Conservation (phyloP, 2,329 filamentous ascomycete genomes). For the Westerdykella ornata region DNA sequence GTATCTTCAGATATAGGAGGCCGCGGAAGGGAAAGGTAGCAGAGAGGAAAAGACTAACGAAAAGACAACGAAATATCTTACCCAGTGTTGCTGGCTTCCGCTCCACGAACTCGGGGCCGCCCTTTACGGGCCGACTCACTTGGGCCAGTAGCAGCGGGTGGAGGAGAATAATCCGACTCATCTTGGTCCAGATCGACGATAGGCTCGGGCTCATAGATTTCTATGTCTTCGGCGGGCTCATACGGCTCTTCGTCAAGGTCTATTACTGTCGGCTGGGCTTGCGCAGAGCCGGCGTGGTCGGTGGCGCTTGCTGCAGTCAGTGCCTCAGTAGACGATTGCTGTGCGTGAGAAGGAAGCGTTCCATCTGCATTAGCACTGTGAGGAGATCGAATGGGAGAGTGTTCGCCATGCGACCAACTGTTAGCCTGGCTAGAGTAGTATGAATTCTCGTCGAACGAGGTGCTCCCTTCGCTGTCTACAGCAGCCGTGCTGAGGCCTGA, state of each 20-base stretch:
- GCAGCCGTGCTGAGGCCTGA: constrained; percentile 50
- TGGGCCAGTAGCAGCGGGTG: constrained; percentile 37
- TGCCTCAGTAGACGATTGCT: constrained; percentile 9
- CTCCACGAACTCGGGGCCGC: constrained; percentile 19
- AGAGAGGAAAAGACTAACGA: neutral
- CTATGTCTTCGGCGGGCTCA: constrained; percentile 36
- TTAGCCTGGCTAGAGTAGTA: constrained; percentile 90
- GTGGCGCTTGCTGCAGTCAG: constrained; percentile 9
- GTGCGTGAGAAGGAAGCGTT: constrained; percentile 23
- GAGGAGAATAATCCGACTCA: constrained; percentile 42
- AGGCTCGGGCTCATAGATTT: constrained; percentile 34
- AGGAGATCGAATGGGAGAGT: constrained; percentile 24
- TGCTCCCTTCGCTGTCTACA: constrained; percentile 61
- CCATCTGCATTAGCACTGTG: constrained; percentile 26
- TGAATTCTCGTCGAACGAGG: constrained; percentile 87
- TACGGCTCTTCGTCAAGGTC: constrained; percentile 36
- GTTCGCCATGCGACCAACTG: constrained; percentile 59
- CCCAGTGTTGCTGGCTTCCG: constrained; percentile 21
- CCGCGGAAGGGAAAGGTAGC: constrained; percentile 7
- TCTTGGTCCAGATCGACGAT: constrained; percentile 25
- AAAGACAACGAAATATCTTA: constrained; percentile 18
- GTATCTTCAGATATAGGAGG: no score
- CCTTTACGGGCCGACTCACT: constrained; percentile 19
- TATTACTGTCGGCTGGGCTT: constrained; percentile 24
- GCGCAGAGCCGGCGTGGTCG: constrained; percentile 7